Percentiles rank a stretch among this genome's conserved stretches.
phyloP scores from a whole-genome alignment of 1,139 yeast species.

The Nakaseomyces kungkrabaensis region DNA sequence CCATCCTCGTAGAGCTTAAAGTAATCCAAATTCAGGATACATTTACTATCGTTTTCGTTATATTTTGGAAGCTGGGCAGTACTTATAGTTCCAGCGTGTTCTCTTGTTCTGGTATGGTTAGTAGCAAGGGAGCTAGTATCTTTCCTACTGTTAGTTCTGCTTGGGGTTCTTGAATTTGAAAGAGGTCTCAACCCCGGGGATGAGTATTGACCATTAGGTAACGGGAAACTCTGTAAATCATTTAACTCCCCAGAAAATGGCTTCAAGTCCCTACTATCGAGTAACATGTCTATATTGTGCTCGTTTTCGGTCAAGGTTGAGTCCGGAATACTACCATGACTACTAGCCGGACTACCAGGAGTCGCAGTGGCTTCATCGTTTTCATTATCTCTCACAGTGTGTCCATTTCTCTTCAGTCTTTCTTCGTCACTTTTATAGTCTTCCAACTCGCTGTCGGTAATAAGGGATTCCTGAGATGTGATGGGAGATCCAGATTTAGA shows the following conservation, averaged over 20 bases:
- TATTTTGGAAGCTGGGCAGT: neutral
- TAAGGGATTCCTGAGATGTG: neutral
- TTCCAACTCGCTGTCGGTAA: neutral
- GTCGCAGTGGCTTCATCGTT: neutral
- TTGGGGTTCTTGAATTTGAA: neutral
- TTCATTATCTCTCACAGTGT: neutral
- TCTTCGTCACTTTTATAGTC: neutral
- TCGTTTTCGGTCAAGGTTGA: neutral
- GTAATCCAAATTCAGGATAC: constrained; percentile 8
- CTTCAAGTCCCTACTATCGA: neutral
- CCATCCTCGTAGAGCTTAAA: constrained; percentile 14
- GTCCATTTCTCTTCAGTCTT: neutral
- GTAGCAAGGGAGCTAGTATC: neutral
- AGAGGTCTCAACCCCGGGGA: neutral
- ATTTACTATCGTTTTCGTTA: neutral
- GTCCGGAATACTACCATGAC: neutral
- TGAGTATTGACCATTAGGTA: neutral
- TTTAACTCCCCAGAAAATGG: neutral
- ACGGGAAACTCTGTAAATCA: neutral
- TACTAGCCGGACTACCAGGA: neutral
- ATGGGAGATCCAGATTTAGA: neutral
- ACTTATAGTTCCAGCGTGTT: constrained; percentile 4
- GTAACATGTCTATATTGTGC: neutral
- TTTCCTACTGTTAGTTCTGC: neutral
- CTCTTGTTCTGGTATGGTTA: neutral